Evolutionary conservation across 179 eudicot genomes (phyloP), one percentile per base, ranked within the genome.

Genomic region (Silene noctiflora): DNA sequence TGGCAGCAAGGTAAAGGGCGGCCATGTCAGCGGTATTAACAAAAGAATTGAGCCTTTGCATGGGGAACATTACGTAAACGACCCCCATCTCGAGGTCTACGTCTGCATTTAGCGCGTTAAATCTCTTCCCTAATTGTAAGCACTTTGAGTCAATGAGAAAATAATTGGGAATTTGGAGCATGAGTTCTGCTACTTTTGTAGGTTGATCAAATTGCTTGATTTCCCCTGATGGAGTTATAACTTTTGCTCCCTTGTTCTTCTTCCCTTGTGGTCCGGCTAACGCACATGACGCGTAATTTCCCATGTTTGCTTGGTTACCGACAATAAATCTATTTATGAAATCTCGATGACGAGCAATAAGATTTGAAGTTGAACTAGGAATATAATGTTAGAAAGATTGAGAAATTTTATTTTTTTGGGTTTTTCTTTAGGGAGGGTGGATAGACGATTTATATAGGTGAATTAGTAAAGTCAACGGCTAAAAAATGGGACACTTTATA

Each of bases 251-350:
- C 42, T 79, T 79, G 69, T 69, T 78, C 17, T 82, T 70, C 33
- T 84, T 87, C 14, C 77, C 81, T 3, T 68, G 9, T 4, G 86
- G 71, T 8, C 71, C 79, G 2, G 83, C 31, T 5, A 94, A 65
- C 0, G 90, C 84, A 75, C 98, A 94, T 0, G 98, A 94, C 13
- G 83, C 76, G 76, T 87, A 91, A 60, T 94, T 94, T 0, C 98
- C 98, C 98, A 94, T 94, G 1, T 17, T 58, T 94, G 1, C 13
- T 58, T 53, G 17, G 29, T 55, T 20, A 29, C 46, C 58, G 0
- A 11, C 55, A 3, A 51, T 12, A 19, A 8, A 44, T 19, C 2
- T 48, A 24, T 22, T 4, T 4, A 16, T 25, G 31, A 4, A 33
- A 33, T 33, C 39, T 5, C 39, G 7, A 33, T 33, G 0, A 33